These are phyloP conservation scores for Sporothrix sp. DNA, from an alignment of 2,329 filamentous ascomycete species.

Conservation along the genomic window DNA sequence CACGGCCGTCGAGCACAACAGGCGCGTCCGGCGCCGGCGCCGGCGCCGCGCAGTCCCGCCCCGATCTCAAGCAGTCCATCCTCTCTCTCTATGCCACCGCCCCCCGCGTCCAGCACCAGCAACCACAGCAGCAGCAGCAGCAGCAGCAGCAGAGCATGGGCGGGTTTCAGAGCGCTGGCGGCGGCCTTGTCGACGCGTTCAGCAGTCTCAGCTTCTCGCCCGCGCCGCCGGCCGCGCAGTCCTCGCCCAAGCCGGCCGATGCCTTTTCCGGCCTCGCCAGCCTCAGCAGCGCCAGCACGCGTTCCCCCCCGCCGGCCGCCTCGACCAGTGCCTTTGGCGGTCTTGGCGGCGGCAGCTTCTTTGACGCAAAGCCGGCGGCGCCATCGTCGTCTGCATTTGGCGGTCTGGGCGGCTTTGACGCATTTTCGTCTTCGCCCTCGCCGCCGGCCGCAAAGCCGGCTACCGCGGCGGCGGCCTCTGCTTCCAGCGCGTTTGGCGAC, in stretches of 20 bases:
- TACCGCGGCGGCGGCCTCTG: conserved; percentile 23
- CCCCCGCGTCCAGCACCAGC: conserved; percentile 59
- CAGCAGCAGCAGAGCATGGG: conserved; percentile 45
- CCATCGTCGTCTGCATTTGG: conserved; percentile 37
- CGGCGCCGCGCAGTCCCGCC: conserved; percentile 59
- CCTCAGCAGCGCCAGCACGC: conserved; percentile 21
- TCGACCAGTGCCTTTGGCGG: conserved; percentile 40
- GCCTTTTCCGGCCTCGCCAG: conserved; percentile 14
- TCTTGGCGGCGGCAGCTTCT: conserved; percentile 69
- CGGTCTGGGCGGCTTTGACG: conserved; percentile 44
- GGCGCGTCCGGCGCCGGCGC: conserved; percentile 42
- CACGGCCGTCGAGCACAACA: conserved; percentile 72
- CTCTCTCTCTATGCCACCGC: conserved; percentile 84
- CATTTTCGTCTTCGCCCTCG: conserved; percentile 19
- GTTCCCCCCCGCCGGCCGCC: conserved; percentile 16
- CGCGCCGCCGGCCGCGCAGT: conserved; percentile 20
- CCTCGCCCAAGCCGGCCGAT: conserved; percentile 19
- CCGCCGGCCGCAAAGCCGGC: conserved; percentile 28
- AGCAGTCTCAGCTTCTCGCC: conserved; percentile 35
- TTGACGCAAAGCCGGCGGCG: conserved; percentile 59
- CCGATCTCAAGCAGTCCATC: conserved; percentile 95
- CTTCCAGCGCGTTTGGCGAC: conserved; percentile 59
- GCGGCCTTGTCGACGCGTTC: conserved; percentile 21
- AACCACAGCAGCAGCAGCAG: conserved; percentile 47
- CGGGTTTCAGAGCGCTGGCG: conserved; percentile 44